phyloP scores from a whole-genome alignment of 805 yeast genomes.

The Tetrapisispora phaffii region DNA sequence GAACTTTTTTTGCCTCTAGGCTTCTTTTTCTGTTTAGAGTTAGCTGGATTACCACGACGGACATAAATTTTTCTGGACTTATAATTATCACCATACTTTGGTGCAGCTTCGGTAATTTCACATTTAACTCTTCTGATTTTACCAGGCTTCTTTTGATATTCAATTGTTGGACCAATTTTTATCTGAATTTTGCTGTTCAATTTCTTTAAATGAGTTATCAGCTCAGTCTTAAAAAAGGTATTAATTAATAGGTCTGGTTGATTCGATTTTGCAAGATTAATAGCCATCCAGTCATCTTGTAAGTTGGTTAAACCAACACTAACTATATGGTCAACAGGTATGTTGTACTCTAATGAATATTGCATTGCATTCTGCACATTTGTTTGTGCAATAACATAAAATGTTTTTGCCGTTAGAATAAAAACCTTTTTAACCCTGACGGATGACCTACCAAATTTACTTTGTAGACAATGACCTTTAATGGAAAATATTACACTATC shows the following conservation, averaged over 20 bases:
- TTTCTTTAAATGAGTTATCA: constrained; percentile 62
- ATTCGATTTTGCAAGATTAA: constrained; percentile 28
- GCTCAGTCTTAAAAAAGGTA: constrained; percentile 80
- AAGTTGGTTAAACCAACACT: constrained; percentile 59
- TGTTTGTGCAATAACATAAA: constrained; percentile 66
- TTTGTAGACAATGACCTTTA: constrained; percentile 68
- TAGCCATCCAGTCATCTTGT: constrained; percentile 90
- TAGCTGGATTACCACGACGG: constrained; percentile 67
- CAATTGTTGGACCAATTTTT: constrained; percentile 58
- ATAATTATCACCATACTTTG: constrained; percentile 59
- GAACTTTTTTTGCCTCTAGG: constrained; percentile 47
- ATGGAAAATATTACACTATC: constrained; percentile 69
- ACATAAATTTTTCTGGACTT: constrained; percentile 84
- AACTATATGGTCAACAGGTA: constrained; percentile 50
- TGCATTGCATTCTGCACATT: constrained; percentile 52
- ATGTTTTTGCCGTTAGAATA: constrained; percentile 49
- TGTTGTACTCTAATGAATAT: constrained; percentile 52
- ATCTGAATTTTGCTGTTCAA: constrained; percentile 50
- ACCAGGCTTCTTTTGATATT: constrained; percentile 87
- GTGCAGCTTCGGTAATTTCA: constrained; percentile 52
- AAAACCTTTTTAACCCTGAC: constrained; percentile 64
- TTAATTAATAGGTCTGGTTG: constrained; percentile 75
- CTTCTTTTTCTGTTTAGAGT: constrained; percentile 57
- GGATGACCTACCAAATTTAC: constrained; percentile 91
- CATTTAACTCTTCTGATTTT: constrained; percentile 64